Conservation (phyloP, 495 filamentous ascomycete genomes). For the Apodospora peruviana region DNA sequence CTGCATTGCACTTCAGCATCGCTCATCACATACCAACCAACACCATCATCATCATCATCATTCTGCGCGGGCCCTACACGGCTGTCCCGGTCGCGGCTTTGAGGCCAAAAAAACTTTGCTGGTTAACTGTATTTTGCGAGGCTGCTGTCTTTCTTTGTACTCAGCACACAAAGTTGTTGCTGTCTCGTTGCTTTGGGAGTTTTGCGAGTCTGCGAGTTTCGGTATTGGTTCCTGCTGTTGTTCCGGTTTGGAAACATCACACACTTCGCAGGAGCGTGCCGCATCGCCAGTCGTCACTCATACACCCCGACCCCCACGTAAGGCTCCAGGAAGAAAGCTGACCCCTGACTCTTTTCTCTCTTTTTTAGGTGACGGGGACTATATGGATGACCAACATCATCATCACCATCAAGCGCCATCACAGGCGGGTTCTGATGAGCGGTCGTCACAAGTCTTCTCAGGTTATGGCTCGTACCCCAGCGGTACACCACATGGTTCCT, state of each 20-base stretch:
- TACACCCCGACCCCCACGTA: not conserved
- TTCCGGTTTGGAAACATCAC: conserved; percentile 26
- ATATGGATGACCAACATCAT: conserved; percentile 55
- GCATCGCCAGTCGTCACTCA: conserved; percentile 2
- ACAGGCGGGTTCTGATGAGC: conserved; percentile 52
- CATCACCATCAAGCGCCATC: conserved; percentile 45
- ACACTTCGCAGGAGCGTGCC: conserved; percentile 21
- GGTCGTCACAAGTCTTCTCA: conserved; percentile 73
- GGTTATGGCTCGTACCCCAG: conserved; percentile 52
- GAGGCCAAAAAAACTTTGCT: conserved; percentile 3
- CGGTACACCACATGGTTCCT: conserved; percentile 54
- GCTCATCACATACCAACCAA: conserved; percentile 33
- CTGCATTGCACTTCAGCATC: conserved; percentile 25
- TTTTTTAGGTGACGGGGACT: conserved; percentile 48
- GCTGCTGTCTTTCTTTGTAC: conserved; percentile 7
- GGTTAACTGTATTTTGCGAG: conserved; percentile 15
- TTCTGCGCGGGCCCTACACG: conserved; percentile 8
- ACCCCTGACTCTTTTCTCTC: conserved; percentile 17
- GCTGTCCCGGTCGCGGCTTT: conserved; percentile 2
- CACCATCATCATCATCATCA: conserved; percentile 22
- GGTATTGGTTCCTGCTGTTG: conserved; percentile 16
- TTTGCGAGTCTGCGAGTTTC: conserved; percentile 19
- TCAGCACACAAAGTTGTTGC: conserved; percentile 13
- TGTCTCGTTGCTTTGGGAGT: conserved; percentile 12
- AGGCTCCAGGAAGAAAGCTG: conserved; percentile 11